Percentiles rank a stretch among this genome's conserved stretches.
Conservation (phyloP, 192 early-diverging fungal species). For the Gonapodya prolifera region DNA sequence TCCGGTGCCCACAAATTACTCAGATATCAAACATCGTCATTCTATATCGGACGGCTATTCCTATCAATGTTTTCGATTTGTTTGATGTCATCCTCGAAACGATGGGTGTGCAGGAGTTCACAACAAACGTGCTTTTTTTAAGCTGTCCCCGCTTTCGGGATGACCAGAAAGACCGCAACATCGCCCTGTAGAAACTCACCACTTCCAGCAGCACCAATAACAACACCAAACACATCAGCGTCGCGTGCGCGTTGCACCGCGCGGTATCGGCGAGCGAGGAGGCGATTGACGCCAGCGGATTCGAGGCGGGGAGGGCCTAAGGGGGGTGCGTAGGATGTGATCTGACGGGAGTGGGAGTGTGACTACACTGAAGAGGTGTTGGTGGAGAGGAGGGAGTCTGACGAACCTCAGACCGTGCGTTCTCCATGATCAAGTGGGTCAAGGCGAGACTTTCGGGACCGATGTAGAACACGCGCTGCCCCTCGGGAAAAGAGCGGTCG, state of each 20-base stretch:
- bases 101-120: neutral
- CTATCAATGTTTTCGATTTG: slow-evolving; percentile 10
- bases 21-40: neutral
- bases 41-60: slow-evolving; percentile 20
- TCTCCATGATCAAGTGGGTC: slow-evolving; percentile 77
- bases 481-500: slow-evolving; percentile 38
- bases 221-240: slow-evolving; percentile 84
- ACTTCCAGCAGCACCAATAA: slow-evolving; percentile 89
- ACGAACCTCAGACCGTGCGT: slow-evolving; percentile 38
- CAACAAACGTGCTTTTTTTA: neutral
- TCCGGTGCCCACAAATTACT: neutral
- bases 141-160: no score
- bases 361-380: neutral
- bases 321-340: slow-evolving; percentile 58
- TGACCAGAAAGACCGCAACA: neutral
- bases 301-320: slow-evolving; percentile 13
- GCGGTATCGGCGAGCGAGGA: slow-evolving; percentile 49
- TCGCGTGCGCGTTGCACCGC: slow-evolving; percentile 87
- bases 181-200: slow-evolving; percentile 40
- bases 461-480: slow-evolving; percentile 57
- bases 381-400: neutral
- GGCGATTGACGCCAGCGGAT: slow-evolving; percentile 11
- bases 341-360: slow-evolving; percentile 13
- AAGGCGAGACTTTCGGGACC: slow-evolving; percentile 69
- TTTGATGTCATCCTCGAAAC: neutral